Evolutionary conservation across 1,139 yeast genomes (phyloP).

Genomic region (Debaryomycetaceae sp.): DNA sequence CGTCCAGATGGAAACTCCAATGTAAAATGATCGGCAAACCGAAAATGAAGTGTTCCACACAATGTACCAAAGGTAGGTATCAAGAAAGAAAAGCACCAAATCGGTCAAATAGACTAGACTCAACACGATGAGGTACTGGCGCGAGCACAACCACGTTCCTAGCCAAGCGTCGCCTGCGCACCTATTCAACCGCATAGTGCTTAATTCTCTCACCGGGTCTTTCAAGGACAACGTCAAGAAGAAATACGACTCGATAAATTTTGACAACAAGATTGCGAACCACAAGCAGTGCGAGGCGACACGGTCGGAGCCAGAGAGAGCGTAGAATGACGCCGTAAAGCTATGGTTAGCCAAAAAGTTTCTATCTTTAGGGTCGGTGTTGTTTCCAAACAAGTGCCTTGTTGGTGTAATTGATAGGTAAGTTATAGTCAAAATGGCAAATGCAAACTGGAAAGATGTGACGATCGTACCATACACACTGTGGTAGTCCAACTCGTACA

Average conservation of each 20-base stretch:
- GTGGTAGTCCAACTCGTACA: constrained; percentile 21
- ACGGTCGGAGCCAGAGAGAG: constrained; percentile 32
- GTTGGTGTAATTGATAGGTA: constrained; percentile 47
- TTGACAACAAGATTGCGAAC: constrained; percentile 42
- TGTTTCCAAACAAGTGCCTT: constrained; percentile 35
- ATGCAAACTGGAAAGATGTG: constrained; percentile 39
- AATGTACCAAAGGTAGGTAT: constrained; percentile 54
- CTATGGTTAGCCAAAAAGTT: constrained; percentile 28
- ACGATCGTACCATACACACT: constrained; percentile 30
- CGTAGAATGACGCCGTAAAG: constrained; percentile 35
- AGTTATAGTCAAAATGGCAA: constrained; percentile 37
- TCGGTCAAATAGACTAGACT: constrained; percentile 36
- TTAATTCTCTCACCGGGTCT: constrained; percentile 47
- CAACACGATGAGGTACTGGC: constrained; percentile 38
- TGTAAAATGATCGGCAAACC: constrained; percentile 42
- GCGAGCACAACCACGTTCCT: constrained; percentile 34
- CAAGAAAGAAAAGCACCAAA: constrained; percentile 45
- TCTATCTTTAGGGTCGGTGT: constrained; percentile 16
- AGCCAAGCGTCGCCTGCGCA: constrained; percentile 45
- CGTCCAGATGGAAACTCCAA: constrained; percentile 54
- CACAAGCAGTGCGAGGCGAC: constrained; percentile 45
- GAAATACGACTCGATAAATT: constrained; percentile 48
- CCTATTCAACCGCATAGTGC: constrained; percentile 31
- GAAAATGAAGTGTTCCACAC: constrained; percentile 51
- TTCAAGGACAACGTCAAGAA: constrained; percentile 44